Evolutionary conservation across 345 rosid genomes (phyloP), one percentile per base, ranked within the genome.

Genomic region (Pugionium cornutum): DNA sequence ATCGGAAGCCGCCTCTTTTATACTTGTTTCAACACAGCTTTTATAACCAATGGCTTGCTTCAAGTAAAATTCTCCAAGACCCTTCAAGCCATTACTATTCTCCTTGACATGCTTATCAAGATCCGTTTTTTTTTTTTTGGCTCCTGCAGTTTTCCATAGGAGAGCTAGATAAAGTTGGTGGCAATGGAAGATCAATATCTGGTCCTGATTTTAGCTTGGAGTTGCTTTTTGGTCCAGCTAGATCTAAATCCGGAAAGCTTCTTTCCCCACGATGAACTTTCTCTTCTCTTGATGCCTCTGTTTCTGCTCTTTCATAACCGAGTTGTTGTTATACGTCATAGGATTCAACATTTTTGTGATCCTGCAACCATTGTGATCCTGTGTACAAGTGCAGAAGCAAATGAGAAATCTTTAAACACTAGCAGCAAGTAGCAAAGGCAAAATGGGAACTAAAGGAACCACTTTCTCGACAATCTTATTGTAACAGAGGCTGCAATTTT

Each of bases 1-100:
- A 80, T 83, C 2, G 98, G 97, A 64, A 83, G 85, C n/a, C 91
- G 92, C 9, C 84, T 92, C 39, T 92, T 92, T 74, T 92, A 89
- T 32, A 84, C 80, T 41, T 92, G 98, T 75, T 92, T 92, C 79
- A 89, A 89, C 57, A 88, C 97, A 18, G 80, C 91, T 67, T 92
- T 92, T 81, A 84, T 92, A n/a, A 81, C 77, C 54, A 83, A 82
- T 53, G 60, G 98, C 69, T 64, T 92, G 84, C 77, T 92, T 36
- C 96, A 92, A 91, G 98, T 89, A 80, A 53, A 36, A 0, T 3
- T 10, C 11, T 49, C 34, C 28, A 27, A 1, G 33, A 34, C 32
- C 9, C 7, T 37, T 42, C 2, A 31, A 43, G 48, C 55, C 10
- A 43, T 66, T 50, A 3, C 4, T 30, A 25, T 36, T 29, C 50